Evolutionary conservation across 306 rosid species (phyloP).

Genomic region (Rosa multiflora): DNA sequence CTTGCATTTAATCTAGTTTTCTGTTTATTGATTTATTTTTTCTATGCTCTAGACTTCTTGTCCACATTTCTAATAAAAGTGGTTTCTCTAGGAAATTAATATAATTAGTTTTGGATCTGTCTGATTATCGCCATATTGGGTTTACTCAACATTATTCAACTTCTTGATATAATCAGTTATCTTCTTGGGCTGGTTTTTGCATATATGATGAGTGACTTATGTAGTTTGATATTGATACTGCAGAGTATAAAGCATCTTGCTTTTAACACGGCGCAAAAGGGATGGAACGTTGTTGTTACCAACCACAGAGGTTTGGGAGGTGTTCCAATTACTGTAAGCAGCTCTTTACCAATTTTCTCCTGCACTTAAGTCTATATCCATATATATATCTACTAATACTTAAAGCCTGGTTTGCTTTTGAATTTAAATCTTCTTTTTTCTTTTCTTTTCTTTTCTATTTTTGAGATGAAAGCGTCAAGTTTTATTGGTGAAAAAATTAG

Average conservation of each 20-base stretch:
- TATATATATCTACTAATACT: not conserved
- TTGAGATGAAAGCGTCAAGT: no score
- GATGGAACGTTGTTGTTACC: constrained; percentile 82
- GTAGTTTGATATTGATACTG: constrained; percentile 27
- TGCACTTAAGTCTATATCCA: no score
- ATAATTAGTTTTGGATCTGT: no score
- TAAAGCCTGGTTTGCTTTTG: not conserved
- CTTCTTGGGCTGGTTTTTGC: not conserved
- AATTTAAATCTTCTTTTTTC: no score
- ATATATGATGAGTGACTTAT: constrained; percentile 11
- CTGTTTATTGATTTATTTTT: not conserved
- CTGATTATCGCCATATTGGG: not conserved
- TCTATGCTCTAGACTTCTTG: not conserved
- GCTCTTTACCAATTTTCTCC: constrained; percentile 10
- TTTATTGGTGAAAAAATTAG: no score
- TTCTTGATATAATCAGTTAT: not conserved
- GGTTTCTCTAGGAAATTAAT: no score
- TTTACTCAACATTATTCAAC: not conserved
- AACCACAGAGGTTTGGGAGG: constrained; percentile 97
- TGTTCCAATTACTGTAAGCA: constrained; percentile 86
- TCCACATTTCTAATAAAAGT: not conserved
- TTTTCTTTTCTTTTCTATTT: no score
- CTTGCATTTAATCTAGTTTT: not conserved
- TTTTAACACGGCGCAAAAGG: constrained; percentile 63
- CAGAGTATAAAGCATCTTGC: constrained; percentile 98